A percentile compares a stretch with the other conserved stretches of the same genome.
These are phyloP conservation scores for Rhytidiadelphus loreus DNA, from an alignment of 225 moss, liverwort and hornwort species.

Conservation along the genomic window DNA sequence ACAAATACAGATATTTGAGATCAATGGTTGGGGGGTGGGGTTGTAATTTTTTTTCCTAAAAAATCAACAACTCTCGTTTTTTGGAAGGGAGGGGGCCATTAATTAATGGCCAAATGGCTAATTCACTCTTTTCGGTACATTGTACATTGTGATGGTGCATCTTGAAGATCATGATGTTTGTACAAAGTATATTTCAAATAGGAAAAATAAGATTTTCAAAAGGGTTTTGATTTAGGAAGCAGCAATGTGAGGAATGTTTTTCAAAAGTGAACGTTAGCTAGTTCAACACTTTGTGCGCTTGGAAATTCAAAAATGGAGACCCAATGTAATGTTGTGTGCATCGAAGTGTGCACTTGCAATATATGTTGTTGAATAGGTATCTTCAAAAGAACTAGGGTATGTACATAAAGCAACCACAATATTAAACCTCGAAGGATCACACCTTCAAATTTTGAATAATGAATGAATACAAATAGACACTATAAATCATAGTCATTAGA, in stretches of 20 bases:
- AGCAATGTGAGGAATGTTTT: neutral
- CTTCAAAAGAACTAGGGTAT: neutral
- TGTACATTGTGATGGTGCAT: neutral
- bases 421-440: accelerated
- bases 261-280: neutral
- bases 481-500: no score
- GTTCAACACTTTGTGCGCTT: accelerated
- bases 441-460: neutral
- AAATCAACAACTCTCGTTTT: no score
- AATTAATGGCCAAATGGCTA: no score
- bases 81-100: no score
- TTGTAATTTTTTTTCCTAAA: no score
- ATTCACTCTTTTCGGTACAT: no score
- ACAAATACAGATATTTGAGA: no score
- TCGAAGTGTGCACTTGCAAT: no score
- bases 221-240: neutral
- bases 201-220: neutral
- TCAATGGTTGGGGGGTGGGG: no score
- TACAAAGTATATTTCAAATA: neutral
- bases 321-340: neutral
- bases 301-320: neutral
- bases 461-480: no score
- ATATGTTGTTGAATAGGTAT: neutral
- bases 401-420: neutral
- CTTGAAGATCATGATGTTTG: neutral